Percentiles rank a stretch among this genome's conserved stretches.
Evolutionary conservation across 805 yeast genomes (phyloP).

Genomic region (Metschnikowia chrysomelidarum): DNA sequence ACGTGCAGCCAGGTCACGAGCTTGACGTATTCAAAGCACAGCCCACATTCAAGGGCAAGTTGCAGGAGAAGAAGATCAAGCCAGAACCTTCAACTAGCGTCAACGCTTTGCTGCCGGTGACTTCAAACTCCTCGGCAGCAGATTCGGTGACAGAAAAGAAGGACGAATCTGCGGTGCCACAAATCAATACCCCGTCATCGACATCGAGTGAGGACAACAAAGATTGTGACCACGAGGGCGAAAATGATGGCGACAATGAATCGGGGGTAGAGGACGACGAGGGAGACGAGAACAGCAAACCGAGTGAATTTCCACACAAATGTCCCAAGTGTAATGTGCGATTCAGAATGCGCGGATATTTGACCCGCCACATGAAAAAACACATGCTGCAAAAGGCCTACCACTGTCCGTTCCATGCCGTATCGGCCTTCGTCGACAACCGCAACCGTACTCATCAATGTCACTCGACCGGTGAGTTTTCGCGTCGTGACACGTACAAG

Average conservation of each 20-base stretch:
- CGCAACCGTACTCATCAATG: constrained; percentile 44
- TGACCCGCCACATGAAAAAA: constrained; percentile 55
- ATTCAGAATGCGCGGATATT: constrained; percentile 52
- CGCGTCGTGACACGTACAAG: constrained; percentile 58
- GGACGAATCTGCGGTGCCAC: constrained; percentile 20
- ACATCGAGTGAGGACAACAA: constrained; percentile 23
- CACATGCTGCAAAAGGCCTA: constrained; percentile 52
- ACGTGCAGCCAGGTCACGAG: constrained; percentile 26
- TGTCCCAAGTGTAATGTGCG: constrained; percentile 50
- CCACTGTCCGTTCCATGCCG: constrained; percentile 50
- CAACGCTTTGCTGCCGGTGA: constrained; percentile 36
- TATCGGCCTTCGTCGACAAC: constrained; percentile 36
- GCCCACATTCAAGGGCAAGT: constrained; percentile 3
- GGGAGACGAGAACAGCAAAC: constrained; percentile 21
- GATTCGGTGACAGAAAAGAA: constrained; percentile 28
- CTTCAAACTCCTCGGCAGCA: constrained; percentile 32
- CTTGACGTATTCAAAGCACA: constrained; percentile 27
- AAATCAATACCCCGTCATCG: constrained; percentile 31
- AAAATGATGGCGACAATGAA: constrained; percentile 8
- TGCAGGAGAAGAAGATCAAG: constrained; percentile 4
- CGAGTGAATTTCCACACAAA: no score
- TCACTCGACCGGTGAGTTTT: constrained; percentile 58
- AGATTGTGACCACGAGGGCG: constrained; percentile 16
- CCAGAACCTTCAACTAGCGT: constrained; percentile 9
- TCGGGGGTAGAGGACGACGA: constrained; percentile 14